phyloP scores from a whole-genome alignment of 805 yeast species.

The Candida oleophila region DNA sequence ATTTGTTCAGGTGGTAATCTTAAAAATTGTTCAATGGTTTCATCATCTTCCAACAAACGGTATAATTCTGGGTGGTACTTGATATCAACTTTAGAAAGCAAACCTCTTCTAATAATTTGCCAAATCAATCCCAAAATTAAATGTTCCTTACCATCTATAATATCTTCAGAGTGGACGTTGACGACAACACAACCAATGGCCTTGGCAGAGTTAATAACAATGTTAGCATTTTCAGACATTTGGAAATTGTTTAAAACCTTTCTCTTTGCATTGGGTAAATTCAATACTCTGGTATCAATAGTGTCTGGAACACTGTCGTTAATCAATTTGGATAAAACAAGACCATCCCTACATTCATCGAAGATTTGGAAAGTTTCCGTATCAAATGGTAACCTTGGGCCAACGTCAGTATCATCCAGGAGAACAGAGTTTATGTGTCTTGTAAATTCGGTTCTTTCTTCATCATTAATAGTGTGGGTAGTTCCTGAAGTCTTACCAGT shows the following conservation, averaged over 20 bases:
- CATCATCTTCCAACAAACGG: conserved; percentile 92
- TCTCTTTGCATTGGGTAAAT: conserved; percentile 72
- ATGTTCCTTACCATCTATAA: conserved; percentile 92
- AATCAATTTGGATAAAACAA: conserved; percentile 87
- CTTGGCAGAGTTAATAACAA: conserved; percentile 96
- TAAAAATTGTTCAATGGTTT: conserved; percentile 93
- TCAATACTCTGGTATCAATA: conserved; percentile 95
- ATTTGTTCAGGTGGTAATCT: conserved; percentile 98
- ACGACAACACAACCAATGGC: conserved; percentile 99
- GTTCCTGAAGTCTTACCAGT: conserved; percentile 88
- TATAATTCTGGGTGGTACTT: conserved; percentile 95
- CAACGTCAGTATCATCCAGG: conserved; percentile 84
- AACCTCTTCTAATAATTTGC: conserved; percentile 97
- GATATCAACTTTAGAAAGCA: conserved; percentile 92
- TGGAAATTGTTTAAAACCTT: conserved; percentile 88
- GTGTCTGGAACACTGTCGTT: conserved; percentile 98
- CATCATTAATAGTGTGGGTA: conserved; percentile 95
- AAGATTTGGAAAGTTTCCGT: conserved; percentile 92
- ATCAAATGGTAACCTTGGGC: conserved; percentile 84
- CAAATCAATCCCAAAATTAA: conserved; percentile 88
- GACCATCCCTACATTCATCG: conserved; percentile 95
- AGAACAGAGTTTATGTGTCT: conserved; percentile 92
- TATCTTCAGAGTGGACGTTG: conserved; percentile 94
- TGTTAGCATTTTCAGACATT: conserved; percentile 95
- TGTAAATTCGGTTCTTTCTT: conserved; percentile 93